These are phyloP conservation scores for Penicillium sp. DNA, from an alignment of 2,329 filamentous ascomycete species.

Conservation along the genomic window DNA sequence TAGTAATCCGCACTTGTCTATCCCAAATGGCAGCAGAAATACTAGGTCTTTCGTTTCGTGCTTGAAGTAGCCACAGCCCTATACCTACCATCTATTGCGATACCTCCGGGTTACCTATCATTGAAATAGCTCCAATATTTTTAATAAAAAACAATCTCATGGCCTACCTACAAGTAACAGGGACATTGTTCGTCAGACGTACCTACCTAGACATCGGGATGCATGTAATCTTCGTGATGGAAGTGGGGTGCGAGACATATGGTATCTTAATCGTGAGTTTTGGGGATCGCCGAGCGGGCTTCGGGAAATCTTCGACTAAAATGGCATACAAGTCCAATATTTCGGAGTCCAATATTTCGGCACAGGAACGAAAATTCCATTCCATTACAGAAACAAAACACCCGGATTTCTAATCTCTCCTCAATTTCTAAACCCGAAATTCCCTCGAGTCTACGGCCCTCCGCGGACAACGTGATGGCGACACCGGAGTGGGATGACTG, in stretches of 20 bases:
- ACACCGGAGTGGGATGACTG: slow-evolving; percentile 2
- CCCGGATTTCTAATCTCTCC: background rate
- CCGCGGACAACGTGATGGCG: slow-evolving; percentile 13
- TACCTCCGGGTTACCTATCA: too few relatives aligned
- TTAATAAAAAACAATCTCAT: too few relatives aligned
- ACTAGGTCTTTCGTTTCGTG: too few relatives aligned
- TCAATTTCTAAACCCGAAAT: background rate
- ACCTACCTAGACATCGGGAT: too few relatives aligned
- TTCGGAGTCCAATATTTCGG: background rate
- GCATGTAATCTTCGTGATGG: background rate
- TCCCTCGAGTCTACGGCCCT: background rate
- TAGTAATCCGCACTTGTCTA: too few relatives aligned
- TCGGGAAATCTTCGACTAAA: background rate
- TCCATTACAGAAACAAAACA: background rate
- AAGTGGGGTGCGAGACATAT: slow-evolving; percentile 2
- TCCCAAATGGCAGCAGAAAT: too few relatives aligned
- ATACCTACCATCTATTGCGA: too few relatives aligned
- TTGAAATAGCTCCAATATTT: too few relatives aligned
- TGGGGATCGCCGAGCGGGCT: background rate
- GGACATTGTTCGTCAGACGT: background rate
- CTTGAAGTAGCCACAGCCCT: too few relatives aligned
- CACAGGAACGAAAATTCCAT: too few relatives aligned
- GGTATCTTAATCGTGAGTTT: background rate
- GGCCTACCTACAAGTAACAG: too few relatives aligned
- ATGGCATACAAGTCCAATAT: background rate